These are phyloP conservation scores for Ballota nigra DNA, from an alignment of 257 asterid genomes.

Conservation along the genomic window DNA sequence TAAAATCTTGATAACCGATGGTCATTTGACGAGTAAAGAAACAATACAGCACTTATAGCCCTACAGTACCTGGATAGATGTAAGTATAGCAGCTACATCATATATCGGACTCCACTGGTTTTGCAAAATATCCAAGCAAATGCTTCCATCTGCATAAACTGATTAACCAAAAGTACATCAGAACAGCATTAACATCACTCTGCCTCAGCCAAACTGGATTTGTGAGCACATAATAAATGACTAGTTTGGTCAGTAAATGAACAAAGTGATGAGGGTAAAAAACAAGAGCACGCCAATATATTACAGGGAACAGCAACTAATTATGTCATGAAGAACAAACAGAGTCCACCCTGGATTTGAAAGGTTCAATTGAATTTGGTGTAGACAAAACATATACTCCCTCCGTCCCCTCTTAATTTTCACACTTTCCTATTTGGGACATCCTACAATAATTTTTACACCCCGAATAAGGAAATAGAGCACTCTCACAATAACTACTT, in stretches of 20 bases:
- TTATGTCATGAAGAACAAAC: not conserved
- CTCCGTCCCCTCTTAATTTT: too few species aligned
- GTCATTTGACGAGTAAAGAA: not conserved
- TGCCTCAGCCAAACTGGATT: not conserved
- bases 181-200: not conserved
- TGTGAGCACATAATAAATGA: not conserved
- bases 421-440: too few species aligned
- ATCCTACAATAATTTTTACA: too few species aligned
- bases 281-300: not conserved
- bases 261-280: not conserved
- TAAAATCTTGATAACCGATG: not conserved
- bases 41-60: constrained; percentile 2
- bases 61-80: constrained; percentile 76
- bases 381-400: too few species aligned
- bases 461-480: too few species aligned
- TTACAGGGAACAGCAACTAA: not conserved
- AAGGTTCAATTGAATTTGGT: not conserved
- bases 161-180: constrained; percentile 19
- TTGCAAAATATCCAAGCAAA: constrained; percentile 93
- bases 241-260: not conserved
- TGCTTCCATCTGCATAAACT: constrained; percentile 97
- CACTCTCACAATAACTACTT: too few species aligned
- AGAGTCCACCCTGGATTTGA: not conserved
- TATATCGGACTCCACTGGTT: constrained; percentile 98
- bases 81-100: constrained; percentile 92